phyloP scores from a whole-genome alignment of 441 rosid genomes.

The Macaranga tanarius region DNA sequence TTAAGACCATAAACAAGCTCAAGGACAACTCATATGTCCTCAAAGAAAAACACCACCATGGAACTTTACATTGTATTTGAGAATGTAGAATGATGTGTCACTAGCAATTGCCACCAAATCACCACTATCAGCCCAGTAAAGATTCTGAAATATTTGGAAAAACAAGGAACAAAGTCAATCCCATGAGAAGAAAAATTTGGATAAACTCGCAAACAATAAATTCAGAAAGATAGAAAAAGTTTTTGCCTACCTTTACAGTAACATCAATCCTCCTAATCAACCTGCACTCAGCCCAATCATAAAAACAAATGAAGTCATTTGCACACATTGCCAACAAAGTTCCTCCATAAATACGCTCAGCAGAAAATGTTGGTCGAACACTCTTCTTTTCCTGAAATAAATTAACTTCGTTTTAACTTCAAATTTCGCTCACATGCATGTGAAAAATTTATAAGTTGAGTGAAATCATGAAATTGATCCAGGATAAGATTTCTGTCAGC shows the following conservation, averaged over 20 bases:
- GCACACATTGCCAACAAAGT: slow-evolving; percentile 95
- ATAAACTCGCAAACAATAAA: slow-evolving; percentile 11
- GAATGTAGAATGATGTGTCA: slow-evolving; percentile 94
- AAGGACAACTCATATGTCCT: slow-evolving; percentile 15
- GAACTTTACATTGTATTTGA: slow-evolving; percentile 77
- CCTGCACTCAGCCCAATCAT: slow-evolving; percentile 99
- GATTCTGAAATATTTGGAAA: slow-evolving; percentile 54
- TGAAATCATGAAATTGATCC: neutral
- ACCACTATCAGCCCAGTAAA: slow-evolving; percentile 99
- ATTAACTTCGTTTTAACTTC: slow-evolving; percentile 21
- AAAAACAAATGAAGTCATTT: slow-evolving; percentile 96
- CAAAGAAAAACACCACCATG: neutral
- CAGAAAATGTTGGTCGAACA: slow-evolving; percentile 87
- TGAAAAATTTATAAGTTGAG: neutral
- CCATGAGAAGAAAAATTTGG: slow-evolving; percentile 5
- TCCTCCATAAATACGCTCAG: slow-evolving; percentile 90
- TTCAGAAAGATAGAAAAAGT: slow-evolving; percentile 11
- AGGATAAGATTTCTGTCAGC: neutral
- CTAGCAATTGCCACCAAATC: slow-evolving; percentile 98
- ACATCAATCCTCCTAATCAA: slow-evolving; percentile 96
- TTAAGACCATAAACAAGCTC: neutral
- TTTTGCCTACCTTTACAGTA: slow-evolving; percentile 73
- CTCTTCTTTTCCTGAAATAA: slow-evolving; percentile 85
- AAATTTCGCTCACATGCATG: neutral
- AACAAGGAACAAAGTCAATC: slow-evolving; percentile 20